Conservation (phyloP, 2,329 filamentous ascomycete genomes). For the Gnomoniopsis sp. region DNA sequence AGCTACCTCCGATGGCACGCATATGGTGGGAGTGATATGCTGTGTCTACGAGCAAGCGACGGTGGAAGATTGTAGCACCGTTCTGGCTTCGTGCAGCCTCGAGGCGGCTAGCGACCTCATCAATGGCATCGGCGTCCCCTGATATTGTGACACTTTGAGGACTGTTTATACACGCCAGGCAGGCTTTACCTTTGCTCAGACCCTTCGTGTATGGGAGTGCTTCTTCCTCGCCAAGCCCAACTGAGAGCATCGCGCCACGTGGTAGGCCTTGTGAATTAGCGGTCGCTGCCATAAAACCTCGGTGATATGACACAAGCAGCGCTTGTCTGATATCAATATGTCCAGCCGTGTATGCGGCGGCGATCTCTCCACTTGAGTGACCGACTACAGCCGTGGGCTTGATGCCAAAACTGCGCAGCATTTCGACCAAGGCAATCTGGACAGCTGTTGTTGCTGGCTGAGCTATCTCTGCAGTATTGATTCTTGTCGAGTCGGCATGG, state of each 20-base stretch:
- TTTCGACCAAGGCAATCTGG: constrained; percentile 40
- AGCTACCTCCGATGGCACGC: not conserved
- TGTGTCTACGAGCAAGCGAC: constrained; percentile 5
- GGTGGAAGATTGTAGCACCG: not conserved
- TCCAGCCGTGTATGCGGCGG: constrained; percentile 34
- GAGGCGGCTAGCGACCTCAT: not conserved
- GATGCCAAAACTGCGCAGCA: constrained; percentile 29
- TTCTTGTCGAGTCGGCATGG: not conserved
- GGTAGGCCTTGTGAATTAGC: not conserved
- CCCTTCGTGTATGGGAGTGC: constrained; percentile 3
- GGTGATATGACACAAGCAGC: not conserved
- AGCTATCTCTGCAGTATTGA: constrained; percentile 27
- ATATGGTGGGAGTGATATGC: constrained; percentile 19
- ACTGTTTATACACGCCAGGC: constrained; percentile 42
- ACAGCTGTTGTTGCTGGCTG: constrained; percentile 46
- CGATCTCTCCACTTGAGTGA: constrained; percentile 40
- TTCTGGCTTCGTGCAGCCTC: not conserved
- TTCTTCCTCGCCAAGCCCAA: constrained; percentile 6
- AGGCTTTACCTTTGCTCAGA: constrained; percentile 23
- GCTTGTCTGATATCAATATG: not conserved
- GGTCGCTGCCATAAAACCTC: constrained; percentile 1
- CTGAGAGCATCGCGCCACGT: constrained; percentile 19
- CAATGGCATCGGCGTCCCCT: constrained; percentile 2
- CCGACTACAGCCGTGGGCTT: constrained; percentile 31
- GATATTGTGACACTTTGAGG: constrained; percentile 34